Evolutionary conservation across 192 early-diverging fungal genomes (phyloP), one percentile per base, ranked within the genome.

Genomic region (Chytriomyces confervae): DNA sequence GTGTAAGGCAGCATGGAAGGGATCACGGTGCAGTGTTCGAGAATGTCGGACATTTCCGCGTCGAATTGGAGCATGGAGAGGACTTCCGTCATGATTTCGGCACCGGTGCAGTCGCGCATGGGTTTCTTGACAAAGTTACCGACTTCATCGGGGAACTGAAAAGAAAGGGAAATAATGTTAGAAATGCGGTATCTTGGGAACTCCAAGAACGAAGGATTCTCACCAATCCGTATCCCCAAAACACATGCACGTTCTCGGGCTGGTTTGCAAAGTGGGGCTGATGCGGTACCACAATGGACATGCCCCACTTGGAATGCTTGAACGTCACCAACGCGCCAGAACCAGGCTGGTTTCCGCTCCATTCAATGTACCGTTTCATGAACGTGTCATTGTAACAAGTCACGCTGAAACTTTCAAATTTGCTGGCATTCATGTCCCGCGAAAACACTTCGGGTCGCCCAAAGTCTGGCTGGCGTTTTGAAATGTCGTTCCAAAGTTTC

Each of bases 221-320:
- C 20, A n/a, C 20, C 20, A 75, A 46, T 16, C 72, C 72, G 62
- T 83, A 83, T n/a, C 65, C 82, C 82, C 82, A 83, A 53, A 80
- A 77, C 0, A 83, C 82, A 8, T 57, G n/a, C 13, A 76, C 74
- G 53, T 80, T 50, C 13, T 81, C 75, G 0, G 81, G 81, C 69
- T 82, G 81, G 69, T 81, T 67, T 20, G 72, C 65, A 65, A 82
- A 82, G 61, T 82, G 81, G 49, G 81, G 81, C 68, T 82, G 81
- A 50, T 74, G 63, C 11, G 81, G 80, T 1, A 82, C 49, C 2
- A 82, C 81, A 24, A 67, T 49, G 5, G 78, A 80, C 69, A 82
- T 50, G 50, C 63, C 64, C 81, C 81, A 80, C 18, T 74, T 77
- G 20, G 72, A 76, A 61, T 82, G 66, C 67, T 71, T 72, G 65